Conservation (phyloP, 129 eudicot genomes). For the Deinandra increscens region DNA sequence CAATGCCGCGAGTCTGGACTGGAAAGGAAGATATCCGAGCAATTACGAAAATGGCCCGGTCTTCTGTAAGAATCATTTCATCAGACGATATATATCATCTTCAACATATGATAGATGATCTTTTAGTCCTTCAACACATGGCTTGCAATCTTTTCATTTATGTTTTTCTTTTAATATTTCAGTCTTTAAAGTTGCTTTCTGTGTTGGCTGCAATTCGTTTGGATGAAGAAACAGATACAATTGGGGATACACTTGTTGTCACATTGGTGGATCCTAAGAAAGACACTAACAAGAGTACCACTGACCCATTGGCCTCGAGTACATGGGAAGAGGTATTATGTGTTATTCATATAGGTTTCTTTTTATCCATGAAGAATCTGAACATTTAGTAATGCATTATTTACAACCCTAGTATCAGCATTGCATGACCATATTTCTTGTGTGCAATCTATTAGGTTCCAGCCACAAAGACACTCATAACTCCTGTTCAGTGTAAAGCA, state of each 20-base stretch:
- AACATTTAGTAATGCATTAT: background rate
- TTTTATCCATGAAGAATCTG: slow-evolving; percentile 3
- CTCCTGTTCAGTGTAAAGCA: slow-evolving; percentile 96
- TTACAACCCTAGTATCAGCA: background rate
- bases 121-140: background rate
- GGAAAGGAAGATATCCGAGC: slow-evolving; percentile 96
- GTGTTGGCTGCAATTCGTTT: slow-evolving; percentile 83
- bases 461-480: slow-evolving; percentile 70
- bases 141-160: slow-evolving; percentile 1
- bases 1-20: slow-evolving; percentile 98
- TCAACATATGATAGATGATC: background rate
- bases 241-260: slow-evolving; percentile 72
- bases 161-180: slow-evolving; percentile 15
- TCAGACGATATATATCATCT: background rate
- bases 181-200: slow-evolving; percentile 80
- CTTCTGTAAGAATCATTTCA: slow-evolving; percentile 63
- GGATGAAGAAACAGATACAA: slow-evolving; percentile 65
- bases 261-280: slow-evolving; percentile 62
- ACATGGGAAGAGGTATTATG: slow-evolving; percentile 80
- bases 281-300: slow-evolving; percentile 40
- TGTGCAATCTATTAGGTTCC: slow-evolving; percentile 55
- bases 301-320: slow-evolving; percentile 90
- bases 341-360: slow-evolving; percentile 14
- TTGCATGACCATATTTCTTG: background rate
- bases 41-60: slow-evolving; percentile 87